Conservation (phyloP, 2,329 filamentous ascomycete species). For the Hymenoscyphus fructigenus region DNA sequence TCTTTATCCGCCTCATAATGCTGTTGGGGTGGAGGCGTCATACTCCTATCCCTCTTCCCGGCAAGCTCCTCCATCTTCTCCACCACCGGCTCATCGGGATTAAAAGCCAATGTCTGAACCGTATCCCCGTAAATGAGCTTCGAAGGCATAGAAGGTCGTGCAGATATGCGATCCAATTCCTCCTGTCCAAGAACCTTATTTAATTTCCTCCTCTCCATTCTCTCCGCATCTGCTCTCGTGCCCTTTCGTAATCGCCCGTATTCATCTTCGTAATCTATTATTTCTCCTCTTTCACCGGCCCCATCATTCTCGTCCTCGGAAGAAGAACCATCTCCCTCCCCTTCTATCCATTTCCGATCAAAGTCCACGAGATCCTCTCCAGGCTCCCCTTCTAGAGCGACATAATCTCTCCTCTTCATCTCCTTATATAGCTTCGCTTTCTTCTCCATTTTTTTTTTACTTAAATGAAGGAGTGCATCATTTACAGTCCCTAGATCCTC, state of each 20-base stretch:
- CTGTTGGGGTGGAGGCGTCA: conserved; percentile 74
- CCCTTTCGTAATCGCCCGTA: conserved; percentile 80
- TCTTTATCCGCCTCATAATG: conserved; percentile 88
- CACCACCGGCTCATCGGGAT: conserved; percentile 62
- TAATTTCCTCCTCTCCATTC: conserved; percentile 55
- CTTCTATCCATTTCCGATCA: conserved; percentile 90
- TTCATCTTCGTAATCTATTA: conserved; percentile 89
- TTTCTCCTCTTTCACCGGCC: conserved; percentile 48
- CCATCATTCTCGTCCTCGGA: conserved; percentile 65
- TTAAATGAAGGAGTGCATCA: conserved; percentile 55
- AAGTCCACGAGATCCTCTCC: conserved; percentile 79
- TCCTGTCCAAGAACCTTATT: conserved; percentile 55
- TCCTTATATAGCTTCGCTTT: conserved; percentile 86
- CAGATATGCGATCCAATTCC: conserved; percentile 68
- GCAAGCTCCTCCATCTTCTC: conserved; percentile 78
- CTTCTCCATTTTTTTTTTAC: conserved; percentile 80
- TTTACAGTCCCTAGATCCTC: conserved; percentile 64
- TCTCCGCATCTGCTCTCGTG: conserved; percentile 66
- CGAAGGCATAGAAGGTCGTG: conserved; percentile 62
- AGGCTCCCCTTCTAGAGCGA: conserved; percentile 52
- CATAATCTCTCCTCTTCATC: conserved; percentile 85
- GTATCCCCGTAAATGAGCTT: conserved; percentile 82
- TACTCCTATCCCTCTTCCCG: conserved; percentile 71
- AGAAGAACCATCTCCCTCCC: conserved; percentile 42
- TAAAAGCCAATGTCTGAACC: conserved; percentile 81